Evolutionary conservation across 768 basidiomycete genomes (phyloP).

Genomic region (Mycena maculata): DNA sequence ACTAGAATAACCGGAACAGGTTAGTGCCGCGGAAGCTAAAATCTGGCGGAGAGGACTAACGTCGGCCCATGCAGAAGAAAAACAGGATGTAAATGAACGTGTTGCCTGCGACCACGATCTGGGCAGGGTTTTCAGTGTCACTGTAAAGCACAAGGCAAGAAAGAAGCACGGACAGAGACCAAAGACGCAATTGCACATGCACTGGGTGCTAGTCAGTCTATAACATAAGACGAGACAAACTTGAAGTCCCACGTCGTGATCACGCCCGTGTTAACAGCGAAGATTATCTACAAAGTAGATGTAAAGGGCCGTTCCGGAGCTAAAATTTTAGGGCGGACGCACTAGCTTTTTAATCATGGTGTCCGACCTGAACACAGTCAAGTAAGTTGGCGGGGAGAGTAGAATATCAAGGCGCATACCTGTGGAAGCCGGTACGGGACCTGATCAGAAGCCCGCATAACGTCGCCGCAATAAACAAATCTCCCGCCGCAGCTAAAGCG

Average conservation of each 20-base stretch:
- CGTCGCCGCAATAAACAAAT: constrained; percentile 57
- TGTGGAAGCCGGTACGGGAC: constrained; percentile 62
- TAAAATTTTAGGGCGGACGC: constrained; percentile 22
- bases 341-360: constrained; percentile 60
- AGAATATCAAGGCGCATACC: constrained; percentile 37
- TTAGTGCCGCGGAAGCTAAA: constrained; percentile 7
- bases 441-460: constrained; percentile 55
- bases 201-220: constrained; percentile 43
- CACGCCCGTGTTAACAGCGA: constrained; percentile 57
- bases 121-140: constrained; percentile 9
- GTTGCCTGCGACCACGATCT: constrained; percentile 60
- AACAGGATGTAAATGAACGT: constrained; percentile 70
- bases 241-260: constrained; percentile 48
- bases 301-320: not conserved
- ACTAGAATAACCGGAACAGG: constrained; percentile 47
- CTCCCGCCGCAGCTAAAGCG: constrained; percentile 57
- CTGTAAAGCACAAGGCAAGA: not conserved
- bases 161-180: constrained; percentile 51
- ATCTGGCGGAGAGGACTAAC: constrained; percentile 50
- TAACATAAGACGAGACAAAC: not conserved
- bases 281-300: constrained; percentile 50
- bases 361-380: constrained; percentile 51
- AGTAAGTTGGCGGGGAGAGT: not conserved
- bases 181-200: constrained; percentile 67
- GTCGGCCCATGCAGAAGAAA: constrained; percentile 68